Conservation (phyloP, 2,329 filamentous ascomycete species). For the Fusarium tjaetaba region DNA sequence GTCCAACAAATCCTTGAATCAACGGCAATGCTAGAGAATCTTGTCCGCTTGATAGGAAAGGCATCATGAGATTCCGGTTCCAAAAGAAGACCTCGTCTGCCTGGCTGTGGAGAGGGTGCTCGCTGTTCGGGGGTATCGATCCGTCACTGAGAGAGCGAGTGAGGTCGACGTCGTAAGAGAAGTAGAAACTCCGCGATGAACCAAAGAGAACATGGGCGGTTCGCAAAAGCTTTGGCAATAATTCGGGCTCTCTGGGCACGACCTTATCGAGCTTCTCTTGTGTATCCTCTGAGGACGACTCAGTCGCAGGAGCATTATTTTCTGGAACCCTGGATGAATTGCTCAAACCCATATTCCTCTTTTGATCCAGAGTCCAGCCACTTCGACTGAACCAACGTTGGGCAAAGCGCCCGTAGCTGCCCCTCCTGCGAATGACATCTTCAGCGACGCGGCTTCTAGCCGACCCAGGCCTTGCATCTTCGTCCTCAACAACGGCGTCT, state of each 20-base stretch:
- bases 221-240: conserved; percentile 85
- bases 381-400: conserved; percentile 90
- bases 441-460: conserved; percentile 76
- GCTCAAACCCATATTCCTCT: conserved; percentile 75
- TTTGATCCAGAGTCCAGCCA: conserved; percentile 80
- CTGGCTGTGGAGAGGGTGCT: conserved; percentile 71
- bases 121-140: conserved; percentile 28
- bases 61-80: conserved; percentile 80
- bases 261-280: conserved; percentile 49
- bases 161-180: conserved; percentile 93
- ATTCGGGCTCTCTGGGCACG: conserved; percentile 48
- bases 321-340: conserved; percentile 44
- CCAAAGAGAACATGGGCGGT: conserved; percentile 88
- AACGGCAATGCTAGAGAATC: conserved; percentile 80
- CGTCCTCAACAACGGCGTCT: conserved; percentile 49
- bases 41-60: conserved; percentile 79
- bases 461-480: conserved; percentile 47
- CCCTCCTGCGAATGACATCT: conserved; percentile 85
- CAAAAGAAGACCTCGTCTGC: conserved; percentile 89
- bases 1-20: conserved; percentile 94
- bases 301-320: conserved; percentile 11
- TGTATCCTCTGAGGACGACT: conserved; percentile 38
- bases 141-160: conserved; percentile 69
- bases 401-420: conserved; percentile 89
- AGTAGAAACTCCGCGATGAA: conserved; percentile 87